phyloP scores from a whole-genome alignment of 371 early-diverging fungal genomes.

The Capillidium heterosporum region DNA sequence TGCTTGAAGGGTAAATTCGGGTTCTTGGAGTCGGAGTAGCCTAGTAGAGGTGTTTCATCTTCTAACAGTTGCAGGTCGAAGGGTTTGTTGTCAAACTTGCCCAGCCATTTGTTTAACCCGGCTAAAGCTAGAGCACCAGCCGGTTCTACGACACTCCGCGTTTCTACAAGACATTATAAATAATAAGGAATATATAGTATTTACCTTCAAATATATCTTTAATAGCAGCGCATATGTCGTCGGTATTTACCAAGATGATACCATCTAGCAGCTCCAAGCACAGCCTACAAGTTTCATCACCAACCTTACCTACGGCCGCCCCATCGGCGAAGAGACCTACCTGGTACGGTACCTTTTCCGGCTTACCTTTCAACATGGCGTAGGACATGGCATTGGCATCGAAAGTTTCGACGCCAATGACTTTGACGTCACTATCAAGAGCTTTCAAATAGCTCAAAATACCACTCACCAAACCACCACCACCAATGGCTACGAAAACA shows the following conservation, averaged over 20 bases:
- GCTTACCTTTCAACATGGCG: conserved; percentile 39
- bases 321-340: conserved; percentile 96
- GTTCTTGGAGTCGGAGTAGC: not conserved
- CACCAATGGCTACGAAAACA: conserved; percentile 78
- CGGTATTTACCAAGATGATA: conserved; percentile 74
- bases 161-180: conserved; percentile 29
- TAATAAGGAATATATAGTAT: not conserved
- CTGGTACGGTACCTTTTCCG: conserved; percentile 35
- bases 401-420: conserved; percentile 79
- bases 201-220: conserved; percentile 85
- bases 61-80: not conserved
- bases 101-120: conserved; percentile 65
- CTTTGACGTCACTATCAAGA: conserved; percentile 60
- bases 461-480: conserved; percentile 89
- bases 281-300: conserved; percentile 70
- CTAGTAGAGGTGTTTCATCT: not conserved
- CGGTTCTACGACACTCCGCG: conserved; percentile 84
- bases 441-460: conserved; percentile 81
- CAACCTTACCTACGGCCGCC: conserved; percentile 81
- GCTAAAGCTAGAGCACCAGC: conserved; percentile 84
- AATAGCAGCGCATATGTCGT: conserved; percentile 95
- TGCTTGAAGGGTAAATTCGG: not conserved
- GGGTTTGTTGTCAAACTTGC: not conserved
- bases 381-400: conserved; percentile 84
- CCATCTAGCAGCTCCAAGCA: conserved; percentile 51